Percentiles rank a stretch among this genome's conserved stretches.
Evolutionary conservation across 768 basidiomycete species (phyloP).

Genomic region (Lentinula lateritia): DNA sequence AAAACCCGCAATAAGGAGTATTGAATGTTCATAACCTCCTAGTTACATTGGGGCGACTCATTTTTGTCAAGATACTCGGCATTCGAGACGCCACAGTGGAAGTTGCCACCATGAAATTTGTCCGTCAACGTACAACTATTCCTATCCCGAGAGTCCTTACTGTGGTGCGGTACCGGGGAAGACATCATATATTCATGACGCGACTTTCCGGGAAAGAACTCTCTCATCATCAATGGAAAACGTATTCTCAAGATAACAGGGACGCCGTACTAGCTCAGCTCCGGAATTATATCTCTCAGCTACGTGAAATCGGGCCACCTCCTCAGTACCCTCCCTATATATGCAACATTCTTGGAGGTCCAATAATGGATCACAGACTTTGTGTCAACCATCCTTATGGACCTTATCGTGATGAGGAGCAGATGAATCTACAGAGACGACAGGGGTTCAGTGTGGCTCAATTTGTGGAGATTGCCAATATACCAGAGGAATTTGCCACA

Average conservation of each 20-base stretch:
- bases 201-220: neutral
- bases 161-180: neutral
- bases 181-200: slow-evolving; percentile 1
- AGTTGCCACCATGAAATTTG: slow-evolving; percentile 4
- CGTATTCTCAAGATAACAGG: neutral
- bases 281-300: neutral
- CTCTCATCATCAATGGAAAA: neutral
- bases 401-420: slow-evolving; percentile 7
- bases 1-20: no score
- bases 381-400: neutral
- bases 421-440: slow-evolving; percentile 3
- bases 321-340: neutral
- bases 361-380: slow-evolving; percentile 2
- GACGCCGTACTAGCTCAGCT: neutral
- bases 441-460: neutral
- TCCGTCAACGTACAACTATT: neutral
- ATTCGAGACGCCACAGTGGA: neutral
- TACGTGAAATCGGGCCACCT: slow-evolving; percentile 5
- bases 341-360: slow-evolving; percentile 3
- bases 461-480: neutral
- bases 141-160: neutral
- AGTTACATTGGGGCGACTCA: neutral
- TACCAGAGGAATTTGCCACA: neutral
- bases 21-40: no score
- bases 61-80: slow-evolving; percentile 1